Evolutionary conservation across 2,329 filamentous ascomycete species (phyloP).

Genomic region (Phyllosticta citriasiana): DNA sequence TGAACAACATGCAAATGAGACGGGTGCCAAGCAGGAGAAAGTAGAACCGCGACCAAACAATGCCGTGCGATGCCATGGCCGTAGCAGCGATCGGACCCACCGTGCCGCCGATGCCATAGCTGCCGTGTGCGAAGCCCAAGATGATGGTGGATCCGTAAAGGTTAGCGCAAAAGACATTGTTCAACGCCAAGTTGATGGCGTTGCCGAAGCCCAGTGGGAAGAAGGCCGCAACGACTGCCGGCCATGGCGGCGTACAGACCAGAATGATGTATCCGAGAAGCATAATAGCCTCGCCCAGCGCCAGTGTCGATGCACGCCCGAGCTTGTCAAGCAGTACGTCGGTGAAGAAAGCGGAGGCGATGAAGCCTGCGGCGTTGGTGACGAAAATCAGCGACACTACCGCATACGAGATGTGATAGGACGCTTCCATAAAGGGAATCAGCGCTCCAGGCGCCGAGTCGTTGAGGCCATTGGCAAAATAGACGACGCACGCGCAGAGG

Average conservation of each 20-base stretch:
- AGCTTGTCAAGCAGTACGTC: constrained; percentile 52
- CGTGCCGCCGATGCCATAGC: constrained; percentile 43
- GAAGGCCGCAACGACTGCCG: constrained; percentile 53
- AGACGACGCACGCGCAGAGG: constrained; percentile 50
- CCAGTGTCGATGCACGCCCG: constrained; percentile 55
- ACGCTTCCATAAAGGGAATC: constrained; percentile 69
- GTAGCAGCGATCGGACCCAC: constrained; percentile 66
- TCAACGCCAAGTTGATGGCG: constrained; percentile 43
- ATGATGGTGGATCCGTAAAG: constrained; percentile 42
- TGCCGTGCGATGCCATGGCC: constrained; percentile 51
- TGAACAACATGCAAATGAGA: constrained; percentile 46
- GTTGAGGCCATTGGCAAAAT: constrained; percentile 58
- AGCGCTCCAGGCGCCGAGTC: constrained; percentile 63
- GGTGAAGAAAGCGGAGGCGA: constrained; percentile 60
- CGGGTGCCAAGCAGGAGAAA: constrained; percentile 52
- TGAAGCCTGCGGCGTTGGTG: constrained; percentile 66
- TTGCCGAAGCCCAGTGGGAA: constrained; percentile 52
- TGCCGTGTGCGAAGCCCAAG: constrained; percentile 55
- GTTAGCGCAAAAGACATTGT: constrained; percentile 48
- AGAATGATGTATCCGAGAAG: constrained; percentile 55
- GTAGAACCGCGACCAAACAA: constrained; percentile 65
- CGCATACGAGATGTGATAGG: constrained; percentile 67
- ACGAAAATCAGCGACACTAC: constrained; percentile 76
- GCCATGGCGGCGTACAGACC: constrained; percentile 54
- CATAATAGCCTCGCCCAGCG: constrained; percentile 48